Base-by-base conservation (phyloP, 495 filamentous ascomycete genomes). In the Tricharina praecox region DNA sequence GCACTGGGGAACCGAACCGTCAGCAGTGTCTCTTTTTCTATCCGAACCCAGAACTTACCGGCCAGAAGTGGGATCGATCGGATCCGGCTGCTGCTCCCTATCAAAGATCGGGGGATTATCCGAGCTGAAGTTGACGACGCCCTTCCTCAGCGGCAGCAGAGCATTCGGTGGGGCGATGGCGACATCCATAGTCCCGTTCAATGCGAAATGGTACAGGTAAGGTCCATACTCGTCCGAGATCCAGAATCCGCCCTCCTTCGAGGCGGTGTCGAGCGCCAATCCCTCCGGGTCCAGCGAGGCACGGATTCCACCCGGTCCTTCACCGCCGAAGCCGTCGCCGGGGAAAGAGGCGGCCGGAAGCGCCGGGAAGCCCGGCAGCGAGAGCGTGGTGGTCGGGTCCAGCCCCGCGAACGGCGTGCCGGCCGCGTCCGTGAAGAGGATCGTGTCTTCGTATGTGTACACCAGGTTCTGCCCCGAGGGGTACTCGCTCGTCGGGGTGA, bases 171-270 rank as follows among this genome's bases (percentile, higher is more conserved):
- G 81, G 24, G 71, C 72, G 46, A 87, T 78, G 2, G 81, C 81
- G 1, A 63, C 59, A 10, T 72, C 55, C 73, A 90, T 77, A 35
- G 64, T 67, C 23, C 83, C 82, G 0, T 54, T 53, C 7, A 50
- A 38, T 49, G 67, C 64, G 67, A 85, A 87, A 8, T 77, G 52
- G 67, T 78, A 85, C 19, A 84, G 65, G 51, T 77, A 86, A 0
- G 79, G 81, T 3, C 82, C 82, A 58, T 87, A 87, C 59, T 90
- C 82, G 58, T 87, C 82, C 28, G 70, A 76, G 25, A 87, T 66
- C 79, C 79, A 87, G 68, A 85, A 86, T 1, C 67, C 66, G 47
- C 72, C 75, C 47, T 85, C 74, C 5, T 40, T n/a, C 21, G 33
- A 38, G 3, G 13, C 18, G 0, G 60, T 46, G 35, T 67, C 70